Evolutionary conservation across 1,139 yeast genomes (phyloP).

Genomic region (Meyerozyma guilliermondii): DNA sequence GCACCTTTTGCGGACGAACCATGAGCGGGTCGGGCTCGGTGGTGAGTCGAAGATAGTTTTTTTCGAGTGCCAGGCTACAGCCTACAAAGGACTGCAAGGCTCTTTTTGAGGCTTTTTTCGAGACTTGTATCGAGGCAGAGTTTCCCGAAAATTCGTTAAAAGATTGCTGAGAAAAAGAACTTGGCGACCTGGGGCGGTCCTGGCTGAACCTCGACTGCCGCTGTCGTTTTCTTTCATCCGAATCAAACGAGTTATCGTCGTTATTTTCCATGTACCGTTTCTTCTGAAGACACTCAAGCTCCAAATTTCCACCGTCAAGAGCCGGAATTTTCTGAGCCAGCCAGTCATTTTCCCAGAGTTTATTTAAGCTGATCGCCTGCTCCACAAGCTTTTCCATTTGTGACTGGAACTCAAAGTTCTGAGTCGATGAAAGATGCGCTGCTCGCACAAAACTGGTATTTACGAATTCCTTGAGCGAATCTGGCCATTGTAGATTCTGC

Average conservation of each 20-base stretch:
- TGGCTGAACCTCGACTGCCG: neutral
- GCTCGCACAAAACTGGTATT: constrained; percentile 37
- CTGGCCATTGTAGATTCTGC: constrained; percentile 35
- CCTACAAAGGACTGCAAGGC: constrained; percentile 54
- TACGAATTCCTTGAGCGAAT: constrained; percentile 41
- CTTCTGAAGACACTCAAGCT: constrained; percentile 9
- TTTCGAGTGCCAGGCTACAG: constrained; percentile 59
- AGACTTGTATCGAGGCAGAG: too few species aligned
- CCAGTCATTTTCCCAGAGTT: constrained; percentile 61
- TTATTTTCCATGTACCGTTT: neutral
- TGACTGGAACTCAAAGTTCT: constrained; percentile 23
- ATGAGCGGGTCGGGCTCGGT: constrained; percentile 85
- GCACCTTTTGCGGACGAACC: constrained; percentile 68
- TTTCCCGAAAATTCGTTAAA: too few species aligned
- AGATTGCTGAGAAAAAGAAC: neutral
- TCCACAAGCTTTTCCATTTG: constrained; percentile 47
- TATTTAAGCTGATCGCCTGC: constrained; percentile 42
- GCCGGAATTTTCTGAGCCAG: constrained; percentile 49
- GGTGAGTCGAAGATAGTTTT: constrained; percentile 75
- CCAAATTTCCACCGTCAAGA: constrained; percentile 23
- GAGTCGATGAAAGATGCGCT: constrained; percentile 5
- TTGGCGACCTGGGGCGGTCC: neutral
- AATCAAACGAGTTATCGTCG: neutral
- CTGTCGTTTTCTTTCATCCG: neutral
- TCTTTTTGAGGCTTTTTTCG: too few species aligned